Evolutionary conservation across 1,284 basidiomycete species (phyloP).

Genomic region (Cryptococcus sp.): DNA sequence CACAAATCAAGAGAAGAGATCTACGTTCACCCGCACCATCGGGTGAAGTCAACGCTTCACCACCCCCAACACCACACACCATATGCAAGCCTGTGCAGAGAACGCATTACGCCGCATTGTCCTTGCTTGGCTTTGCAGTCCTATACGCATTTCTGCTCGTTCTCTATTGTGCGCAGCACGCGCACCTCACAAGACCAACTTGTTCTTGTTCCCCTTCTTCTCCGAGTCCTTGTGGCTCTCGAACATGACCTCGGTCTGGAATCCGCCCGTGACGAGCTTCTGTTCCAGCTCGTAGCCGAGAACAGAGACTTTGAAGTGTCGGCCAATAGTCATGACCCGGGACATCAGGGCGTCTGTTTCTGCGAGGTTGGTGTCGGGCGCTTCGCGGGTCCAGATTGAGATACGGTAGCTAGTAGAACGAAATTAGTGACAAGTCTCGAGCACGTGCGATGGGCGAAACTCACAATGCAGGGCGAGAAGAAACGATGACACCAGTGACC

Average conservation of each 20-base stretch:
- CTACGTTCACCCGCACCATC: neutral
- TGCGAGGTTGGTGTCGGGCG: constrained; percentile 58
- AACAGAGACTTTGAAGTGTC: constrained; percentile 88
- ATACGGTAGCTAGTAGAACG: constrained; percentile 67
- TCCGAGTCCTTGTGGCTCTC: constrained; percentile 88
- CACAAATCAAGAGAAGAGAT: constrained; percentile 5
- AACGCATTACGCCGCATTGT: too few species aligned
- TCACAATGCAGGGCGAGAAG: constrained; percentile 83
- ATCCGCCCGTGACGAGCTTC: constrained; percentile 67
- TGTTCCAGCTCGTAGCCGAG: constrained; percentile 75
- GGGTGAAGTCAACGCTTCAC: too few species aligned
- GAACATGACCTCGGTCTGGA: constrained; percentile 92
- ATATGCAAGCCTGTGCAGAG: too few species aligned
- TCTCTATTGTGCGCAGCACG: neutral
- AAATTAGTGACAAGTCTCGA: neutral
- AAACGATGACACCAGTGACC: constrained; percentile 94
- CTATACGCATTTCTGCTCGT: neutral
- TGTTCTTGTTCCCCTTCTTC: constrained; percentile 87
- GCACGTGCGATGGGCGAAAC: constrained; percentile 12
- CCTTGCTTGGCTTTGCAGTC: too few species aligned
- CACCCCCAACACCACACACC: too few species aligned
- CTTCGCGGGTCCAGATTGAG: constrained; percentile 92
- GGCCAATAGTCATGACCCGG: constrained; percentile 72
- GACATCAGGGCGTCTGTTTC: constrained; percentile 59
- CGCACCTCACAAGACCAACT: constrained; percentile 65